Evolutionary conservation across 106 monocot genomes (phyloP).

Genomic region (Dendrobium chrysotoxum): DNA sequence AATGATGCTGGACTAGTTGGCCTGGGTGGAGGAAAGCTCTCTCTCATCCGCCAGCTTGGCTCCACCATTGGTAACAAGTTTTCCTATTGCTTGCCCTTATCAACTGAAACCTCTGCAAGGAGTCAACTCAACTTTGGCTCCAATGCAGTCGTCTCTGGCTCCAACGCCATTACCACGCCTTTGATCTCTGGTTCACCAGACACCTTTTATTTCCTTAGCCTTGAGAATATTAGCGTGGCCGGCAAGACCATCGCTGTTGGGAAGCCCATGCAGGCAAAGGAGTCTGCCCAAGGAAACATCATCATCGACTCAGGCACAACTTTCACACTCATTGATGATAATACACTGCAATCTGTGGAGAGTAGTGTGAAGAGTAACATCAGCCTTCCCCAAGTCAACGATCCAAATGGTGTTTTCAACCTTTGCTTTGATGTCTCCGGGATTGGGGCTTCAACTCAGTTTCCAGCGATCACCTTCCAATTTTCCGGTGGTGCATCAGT

Average conservation of each 20-base stretch:
- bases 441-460: too few relatives aligned
- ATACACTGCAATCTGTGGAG: neutral
- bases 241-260: neutral
- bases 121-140: constrained; percentile 28
- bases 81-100: constrained; percentile 34
- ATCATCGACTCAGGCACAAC: constrained; percentile 44
- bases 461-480: too few relatives aligned
- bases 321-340: constrained; percentile 14
- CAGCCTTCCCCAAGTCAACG: neutral
- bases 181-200: neutral
- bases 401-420: neutral
- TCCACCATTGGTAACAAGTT: constrained; percentile 11
- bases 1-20: too few relatives aligned
- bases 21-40: too few relatives aligned
- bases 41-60: too few relatives aligned
- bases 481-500: too few relatives aligned
- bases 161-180: constrained; percentile 12
- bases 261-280: accelerated
- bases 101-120: neutral
- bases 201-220: constrained; percentile 24
- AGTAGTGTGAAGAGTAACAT: neutral
- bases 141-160: neutral
- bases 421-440: too few relatives aligned
- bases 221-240: constrained; percentile 19
- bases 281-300: constrained; percentile 8